Evolutionary conservation across 352 stramenopile genomes (phyloP).

Genomic region (Blastocystis sp.): DNA sequence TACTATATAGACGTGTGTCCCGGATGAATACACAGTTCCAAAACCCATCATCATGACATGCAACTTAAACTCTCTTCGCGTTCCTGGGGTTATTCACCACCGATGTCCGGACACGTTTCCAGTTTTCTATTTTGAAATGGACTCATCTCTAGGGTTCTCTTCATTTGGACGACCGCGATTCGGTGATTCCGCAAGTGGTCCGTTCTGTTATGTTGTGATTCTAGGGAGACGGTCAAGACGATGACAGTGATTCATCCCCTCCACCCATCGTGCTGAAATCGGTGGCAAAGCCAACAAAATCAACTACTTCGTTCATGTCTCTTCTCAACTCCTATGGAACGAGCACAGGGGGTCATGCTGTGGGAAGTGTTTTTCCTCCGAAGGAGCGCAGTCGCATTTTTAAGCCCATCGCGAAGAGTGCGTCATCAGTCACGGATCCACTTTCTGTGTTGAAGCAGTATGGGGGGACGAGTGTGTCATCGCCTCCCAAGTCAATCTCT

Average conservation of each 20-base stretch:
- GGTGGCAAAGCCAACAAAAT: neutral
- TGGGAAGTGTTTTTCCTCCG: neutral
- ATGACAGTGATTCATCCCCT: neutral
- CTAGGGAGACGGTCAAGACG: conserved; percentile 2
- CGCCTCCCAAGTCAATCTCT: neutral
- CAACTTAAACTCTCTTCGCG: neutral
- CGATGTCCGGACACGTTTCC: neutral
- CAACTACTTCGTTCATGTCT: neutral
- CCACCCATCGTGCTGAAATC: neutral
- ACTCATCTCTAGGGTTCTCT: neutral
- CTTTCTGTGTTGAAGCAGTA: neutral
- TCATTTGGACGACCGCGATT: neutral
- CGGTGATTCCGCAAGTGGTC: conserved; percentile 7
- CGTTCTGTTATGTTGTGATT: neutral
- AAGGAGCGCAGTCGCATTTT: too few species aligned
- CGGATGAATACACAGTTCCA: neutral
- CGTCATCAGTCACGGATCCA: neutral
- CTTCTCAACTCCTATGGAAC: neutral
- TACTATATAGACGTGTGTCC: neutral
- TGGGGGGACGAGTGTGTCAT: too few species aligned
- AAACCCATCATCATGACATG: neutral
- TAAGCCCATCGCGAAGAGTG: too few species aligned
- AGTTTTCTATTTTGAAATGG: neutral
- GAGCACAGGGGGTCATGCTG: neutral
- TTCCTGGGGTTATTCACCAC: neutral